Base-by-base conservation (phyloP, 192 early-diverging fungal genomes). In the Cladochytrium replicatum region DNA sequence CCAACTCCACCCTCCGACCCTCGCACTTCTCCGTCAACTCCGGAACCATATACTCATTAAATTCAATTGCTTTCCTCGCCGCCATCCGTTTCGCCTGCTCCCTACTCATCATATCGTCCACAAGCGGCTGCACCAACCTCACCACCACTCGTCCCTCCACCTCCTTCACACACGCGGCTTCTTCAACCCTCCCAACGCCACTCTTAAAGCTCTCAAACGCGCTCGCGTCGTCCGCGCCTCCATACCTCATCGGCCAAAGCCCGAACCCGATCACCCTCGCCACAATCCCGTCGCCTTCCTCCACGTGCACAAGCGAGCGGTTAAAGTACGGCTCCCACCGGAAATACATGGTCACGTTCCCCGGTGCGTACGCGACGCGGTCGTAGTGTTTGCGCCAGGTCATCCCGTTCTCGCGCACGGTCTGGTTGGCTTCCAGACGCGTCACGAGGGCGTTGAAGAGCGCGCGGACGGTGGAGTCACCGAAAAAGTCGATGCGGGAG, bases 311-410 rank as follows among this genome's bases (percentile, higher is more conserved):
- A 6, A 46, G 49, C 0, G 73, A 58, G 0, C 58, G 41, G 43
- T 75, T 84, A 42, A 80, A 59, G 25, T 69, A 82, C 4, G 83
- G 86, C 44, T 88, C 86, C 86, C 86, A 88, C 41, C 71, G 62
- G 41, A 88, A 86, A 22, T 72, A 57, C 27, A 83, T 65, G 0
- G 63, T 55, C 22, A 69, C 32, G 7, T 45, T 54, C 9, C 60
- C 60, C 3, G 41, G 30, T 7, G 39, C 49, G 19, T n/a, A n/a
- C n/a, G n/a, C n/a, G n/a, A n/a, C n/a, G n/a, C n/a, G n/a, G n/a
- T n/a, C n/a, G n/a, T n/a, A n/a, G n/a, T n/a, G n/a, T n/a, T n/a
- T n/a, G n/a, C n/a, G n/a, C n/a, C n/a, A n/a, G n/a, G n/a, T n/a
- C n/a, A n/a, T n/a, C n/a, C 62, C 63, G 3, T 43, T n/a, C n/a